Percentiles rank a stretch among this genome's conserved stretches.
These are phyloP conservation scores for Penicillium chermesinum DNA, from an alignment of 495 filamentous ascomycete genomes.

Conservation along the genomic window DNA sequence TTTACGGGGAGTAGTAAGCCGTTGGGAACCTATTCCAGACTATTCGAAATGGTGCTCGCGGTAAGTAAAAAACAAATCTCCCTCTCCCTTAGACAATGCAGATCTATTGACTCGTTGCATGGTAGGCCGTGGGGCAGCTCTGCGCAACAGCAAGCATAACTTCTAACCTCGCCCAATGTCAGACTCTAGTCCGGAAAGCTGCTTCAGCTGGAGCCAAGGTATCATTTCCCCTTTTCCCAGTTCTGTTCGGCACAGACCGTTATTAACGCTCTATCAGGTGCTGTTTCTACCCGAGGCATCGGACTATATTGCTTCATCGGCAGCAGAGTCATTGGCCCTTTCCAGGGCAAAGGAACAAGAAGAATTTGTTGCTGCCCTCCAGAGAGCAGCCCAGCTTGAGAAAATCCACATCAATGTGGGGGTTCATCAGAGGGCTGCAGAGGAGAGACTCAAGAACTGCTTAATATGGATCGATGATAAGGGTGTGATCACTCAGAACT, in stretches of 20 bases:
- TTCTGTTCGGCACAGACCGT: neutral
- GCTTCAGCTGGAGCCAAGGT: constrained; percentile 74
- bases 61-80: no score
- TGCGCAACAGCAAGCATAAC: constrained; percentile 76
- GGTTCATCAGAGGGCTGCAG: constrained; percentile 70
- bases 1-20: neutral
- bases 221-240: neutral
- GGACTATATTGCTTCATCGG: constrained; percentile 74
- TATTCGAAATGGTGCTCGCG: constrained; percentile 41
- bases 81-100: no score
- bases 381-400: constrained; percentile 54
- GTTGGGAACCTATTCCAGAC: no score
- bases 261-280: constrained; percentile 43
- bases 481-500: constrained; percentile 56
- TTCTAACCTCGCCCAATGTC: constrained; percentile 74
- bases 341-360: constrained; percentile 51
- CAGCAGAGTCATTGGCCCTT: constrained; percentile 62
- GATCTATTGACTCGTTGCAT: constrained; percentile 1
- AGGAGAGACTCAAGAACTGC: constrained; percentile 55
- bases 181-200: constrained; percentile 64
- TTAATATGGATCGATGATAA: constrained; percentile 65
- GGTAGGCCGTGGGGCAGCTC: constrained; percentile 80
- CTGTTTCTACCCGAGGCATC: constrained; percentile 90
- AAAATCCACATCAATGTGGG: constrained; percentile 77
- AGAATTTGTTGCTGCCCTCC: constrained; percentile 69